Conservation (phyloP, 1,139 yeast species). For the Debaryomycetaceae sp. region DNA sequence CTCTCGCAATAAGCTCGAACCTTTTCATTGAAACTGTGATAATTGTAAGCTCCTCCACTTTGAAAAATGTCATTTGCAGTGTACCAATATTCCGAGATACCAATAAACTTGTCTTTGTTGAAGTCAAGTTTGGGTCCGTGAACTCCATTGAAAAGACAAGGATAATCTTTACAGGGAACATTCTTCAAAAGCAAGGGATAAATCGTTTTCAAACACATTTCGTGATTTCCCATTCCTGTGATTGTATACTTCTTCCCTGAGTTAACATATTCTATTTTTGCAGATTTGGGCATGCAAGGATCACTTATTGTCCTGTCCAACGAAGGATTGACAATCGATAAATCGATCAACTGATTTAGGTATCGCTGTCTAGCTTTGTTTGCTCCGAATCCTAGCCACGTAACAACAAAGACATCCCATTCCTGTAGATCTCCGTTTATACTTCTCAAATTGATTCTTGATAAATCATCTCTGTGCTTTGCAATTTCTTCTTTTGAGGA, state of each 20-base stretch:
- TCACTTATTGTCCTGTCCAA: slow-evolving; percentile 41
- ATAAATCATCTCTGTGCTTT: slow-evolving; percentile 61
- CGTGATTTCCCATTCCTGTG: slow-evolving; percentile 66
- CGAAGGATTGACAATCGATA: slow-evolving; percentile 21
- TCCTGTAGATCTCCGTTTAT: slow-evolving; percentile 58
- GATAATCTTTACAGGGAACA: slow-evolving; percentile 69
- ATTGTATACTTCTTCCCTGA: slow-evolving; percentile 47
- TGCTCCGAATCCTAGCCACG: slow-evolving; percentile 86
- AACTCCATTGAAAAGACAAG: slow-evolving; percentile 77
- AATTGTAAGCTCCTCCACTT: slow-evolving; percentile 74
- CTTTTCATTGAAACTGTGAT: slow-evolving; percentile 53
- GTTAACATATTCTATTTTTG: slow-evolving; percentile 35
- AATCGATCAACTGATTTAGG: slow-evolving; percentile 45
- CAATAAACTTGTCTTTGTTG: slow-evolving; percentile 67
- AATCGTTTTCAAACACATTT: slow-evolving; percentile 60
- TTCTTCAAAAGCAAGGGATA: slow-evolving; percentile 70
- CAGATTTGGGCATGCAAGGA: slow-evolving; percentile 71
- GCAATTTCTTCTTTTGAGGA: slow-evolving; percentile 46
- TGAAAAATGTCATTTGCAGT: slow-evolving; percentile 79
- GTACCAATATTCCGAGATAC: slow-evolving; percentile 82
- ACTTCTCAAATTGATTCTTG: slow-evolving; percentile 52
- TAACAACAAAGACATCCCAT: slow-evolving; percentile 75
- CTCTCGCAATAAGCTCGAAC: slow-evolving; percentile 65
- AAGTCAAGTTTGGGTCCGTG: slow-evolving; percentile 75
- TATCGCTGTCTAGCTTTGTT: slow-evolving; percentile 71